Evolutionary conservation across 257 asterid species (phyloP).

Genomic region (Penstemon eatonii): DNA sequence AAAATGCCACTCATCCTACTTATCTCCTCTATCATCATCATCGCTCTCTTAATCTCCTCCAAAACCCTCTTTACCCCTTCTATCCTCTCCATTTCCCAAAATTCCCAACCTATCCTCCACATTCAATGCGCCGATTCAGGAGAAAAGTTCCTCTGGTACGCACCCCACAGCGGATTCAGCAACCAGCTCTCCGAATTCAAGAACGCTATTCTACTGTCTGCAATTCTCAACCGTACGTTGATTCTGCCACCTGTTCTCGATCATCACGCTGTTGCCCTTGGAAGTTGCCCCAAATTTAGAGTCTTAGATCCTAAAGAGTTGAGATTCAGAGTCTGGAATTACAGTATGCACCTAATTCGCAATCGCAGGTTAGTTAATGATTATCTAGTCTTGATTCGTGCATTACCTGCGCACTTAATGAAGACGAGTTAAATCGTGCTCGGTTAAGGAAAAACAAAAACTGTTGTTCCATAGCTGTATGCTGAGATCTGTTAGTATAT

Average conservation of each 20-base stretch:
- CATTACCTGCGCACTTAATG: not conserved
- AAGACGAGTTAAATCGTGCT: not conserved
- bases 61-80: slow-evolving; percentile 41
- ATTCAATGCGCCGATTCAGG: slow-evolving; percentile 23
- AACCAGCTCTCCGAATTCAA: slow-evolving; percentile 89
- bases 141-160: slow-evolving; percentile 79
- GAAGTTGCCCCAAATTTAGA: slow-evolving; percentile 95
- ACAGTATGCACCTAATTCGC: slow-evolving; percentile 54
- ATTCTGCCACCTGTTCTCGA: slow-evolving; percentile 85
- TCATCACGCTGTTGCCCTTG: slow-evolving; percentile 90
- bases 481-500: too few relatives aligned
- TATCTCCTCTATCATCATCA: slow-evolving; percentile 22
- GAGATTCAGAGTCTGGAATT: slow-evolving; percentile 84
- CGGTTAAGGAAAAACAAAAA: too few relatives aligned
- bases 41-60: slow-evolving; percentile 50
- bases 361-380: slow-evolving; percentile 55
- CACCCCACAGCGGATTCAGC: slow-evolving; percentile 98
- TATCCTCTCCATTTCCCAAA: slow-evolving; percentile 36
- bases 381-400: slow-evolving; percentile 5
- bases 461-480: too few relatives aligned
- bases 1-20: slow-evolving; percentile 31
- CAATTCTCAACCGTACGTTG: slow-evolving; percentile 75
- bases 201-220: slow-evolving; percentile 72
- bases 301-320: slow-evolving; percentile 70
- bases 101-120: slow-evolving; percentile 28